Conservation (phyloP, 192 early-diverging fungal genomes). For the Geranomyces variabilis region DNA sequence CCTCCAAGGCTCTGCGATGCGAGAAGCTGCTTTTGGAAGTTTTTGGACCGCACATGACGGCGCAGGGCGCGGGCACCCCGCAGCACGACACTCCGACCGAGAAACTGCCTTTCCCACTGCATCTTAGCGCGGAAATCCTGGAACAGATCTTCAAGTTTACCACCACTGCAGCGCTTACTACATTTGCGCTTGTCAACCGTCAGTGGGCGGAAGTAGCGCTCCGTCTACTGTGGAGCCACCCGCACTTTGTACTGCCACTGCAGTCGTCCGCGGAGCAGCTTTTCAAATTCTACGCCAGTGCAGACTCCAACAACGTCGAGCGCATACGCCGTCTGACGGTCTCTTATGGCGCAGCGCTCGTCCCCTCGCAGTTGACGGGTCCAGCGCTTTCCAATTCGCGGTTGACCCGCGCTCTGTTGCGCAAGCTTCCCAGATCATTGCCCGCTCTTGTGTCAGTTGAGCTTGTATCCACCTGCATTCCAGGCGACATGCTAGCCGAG, state of each 20-base stretch:
- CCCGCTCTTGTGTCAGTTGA: background rate
- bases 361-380: background rate
- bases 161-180: background rate
- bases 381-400: background rate
- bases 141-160: background rate
- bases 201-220: background rate
- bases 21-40: too few species aligned
- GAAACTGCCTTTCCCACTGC: background rate
- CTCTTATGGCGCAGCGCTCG: background rate
- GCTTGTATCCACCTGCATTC: background rate
- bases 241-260: background rate
- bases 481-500: background rate
- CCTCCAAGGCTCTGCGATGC: too few species aligned
- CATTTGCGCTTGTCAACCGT: background rate
- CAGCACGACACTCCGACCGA: too few species aligned
- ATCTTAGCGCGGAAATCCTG: background rate
- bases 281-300: slow-evolving; percentile 8
- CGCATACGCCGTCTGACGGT: background rate
- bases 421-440: background rate
- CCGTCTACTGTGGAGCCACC: background rate
- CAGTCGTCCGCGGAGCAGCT: background rate
- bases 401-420: background rate
- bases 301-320: background rate
- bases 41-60: too few species aligned
- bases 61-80: too few species aligned